Evolutionary conservation across 2,329 filamentous ascomycete species (phyloP).

Genomic region (Cercospora sojina): DNA sequence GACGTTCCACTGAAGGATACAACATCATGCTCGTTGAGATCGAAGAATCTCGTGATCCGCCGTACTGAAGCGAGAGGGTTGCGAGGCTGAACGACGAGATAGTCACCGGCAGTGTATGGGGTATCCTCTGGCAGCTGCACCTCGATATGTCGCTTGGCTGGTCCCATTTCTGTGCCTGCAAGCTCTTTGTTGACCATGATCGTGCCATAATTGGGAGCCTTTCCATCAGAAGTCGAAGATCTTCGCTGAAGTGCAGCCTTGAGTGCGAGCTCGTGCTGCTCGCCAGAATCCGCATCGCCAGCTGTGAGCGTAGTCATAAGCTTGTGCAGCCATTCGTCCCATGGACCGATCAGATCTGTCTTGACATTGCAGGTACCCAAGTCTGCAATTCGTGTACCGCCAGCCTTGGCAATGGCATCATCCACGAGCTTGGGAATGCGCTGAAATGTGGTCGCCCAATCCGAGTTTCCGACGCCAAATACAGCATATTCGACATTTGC

Average conservation of each 20-base stretch:
- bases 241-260: conserved; percentile 6
- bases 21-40: conserved; percentile 63
- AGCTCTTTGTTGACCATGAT: conserved; percentile 56
- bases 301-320: conserved; percentile 6
- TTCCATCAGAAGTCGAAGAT: conserved; percentile 1
- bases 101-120: conserved; percentile 62
- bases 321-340: conserved; percentile 40
- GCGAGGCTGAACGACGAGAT: conserved; percentile 42
- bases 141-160: conserved; percentile 56
- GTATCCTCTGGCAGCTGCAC: conserved; percentile 46
- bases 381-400: conserved; percentile 34
- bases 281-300: not conserved
- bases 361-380: conserved; percentile 41
- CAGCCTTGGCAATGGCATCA: conserved; percentile 35
- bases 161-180: conserved; percentile 50
- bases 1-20: conserved; percentile 20
- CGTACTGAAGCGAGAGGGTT: conserved; percentile 56
- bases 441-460: conserved; percentile 46
- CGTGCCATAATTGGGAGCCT: conserved; percentile 42
- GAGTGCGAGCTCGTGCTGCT: not conserved
- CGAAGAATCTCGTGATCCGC: conserved; percentile 62
- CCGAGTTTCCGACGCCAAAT: conserved; percentile 45
- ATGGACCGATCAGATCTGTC: conserved; percentile 43
- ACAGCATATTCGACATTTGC: conserved; percentile 42
- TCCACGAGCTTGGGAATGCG: conserved; percentile 43